Conservation (phyloP, 1,139 yeast genomes). For the Hyphopichia burtonii region DNA sequence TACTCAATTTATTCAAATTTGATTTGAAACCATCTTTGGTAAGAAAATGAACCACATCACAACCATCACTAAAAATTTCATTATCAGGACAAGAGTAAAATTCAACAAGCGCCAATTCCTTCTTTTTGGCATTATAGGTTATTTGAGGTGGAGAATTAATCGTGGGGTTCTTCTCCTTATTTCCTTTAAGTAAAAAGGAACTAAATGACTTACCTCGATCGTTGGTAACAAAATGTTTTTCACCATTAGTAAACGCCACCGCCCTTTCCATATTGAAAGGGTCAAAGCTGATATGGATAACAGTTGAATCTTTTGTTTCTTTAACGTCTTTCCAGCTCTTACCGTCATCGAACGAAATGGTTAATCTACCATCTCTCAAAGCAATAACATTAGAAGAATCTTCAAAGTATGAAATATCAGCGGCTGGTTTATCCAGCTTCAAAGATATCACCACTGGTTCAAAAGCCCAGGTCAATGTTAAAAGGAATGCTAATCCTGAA, state of each 20-base stretch:
- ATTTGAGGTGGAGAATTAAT: slow-evolving; percentile 17
- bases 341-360: slow-evolving; percentile 59
- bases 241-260: slow-evolving; percentile 42
- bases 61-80: slow-evolving; percentile 19
- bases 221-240: slow-evolving; percentile 48
- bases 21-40: slow-evolving; percentile 56
- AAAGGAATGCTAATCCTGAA: background rate
- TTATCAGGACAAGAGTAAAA: slow-evolving; percentile 35
- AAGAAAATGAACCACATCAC: slow-evolving; percentile 41
- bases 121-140: slow-evolving; percentile 39
- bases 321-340: slow-evolving; percentile 44
- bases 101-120: slow-evolving; percentile 40
- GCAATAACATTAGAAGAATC: slow-evolving; percentile 53
- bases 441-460: slow-evolving; percentile 18
- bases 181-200: slow-evolving; percentile 27
- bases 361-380: slow-evolving; percentile 29
- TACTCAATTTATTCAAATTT: slow-evolving; percentile 32
- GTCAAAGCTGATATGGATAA: slow-evolving; percentile 39
- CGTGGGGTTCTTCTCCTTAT: slow-evolving; percentile 8
- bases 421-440: slow-evolving; percentile 12
- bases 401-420: slow-evolving; percentile 46
- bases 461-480: slow-evolving; percentile 8
- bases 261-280: slow-evolving; percentile 49
- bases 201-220: slow-evolving; percentile 64
- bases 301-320: slow-evolving; percentile 23